phyloP scores from a whole-genome alignment of 164 flowering plant genomes.

The Chimonanthus praecox region DNA sequence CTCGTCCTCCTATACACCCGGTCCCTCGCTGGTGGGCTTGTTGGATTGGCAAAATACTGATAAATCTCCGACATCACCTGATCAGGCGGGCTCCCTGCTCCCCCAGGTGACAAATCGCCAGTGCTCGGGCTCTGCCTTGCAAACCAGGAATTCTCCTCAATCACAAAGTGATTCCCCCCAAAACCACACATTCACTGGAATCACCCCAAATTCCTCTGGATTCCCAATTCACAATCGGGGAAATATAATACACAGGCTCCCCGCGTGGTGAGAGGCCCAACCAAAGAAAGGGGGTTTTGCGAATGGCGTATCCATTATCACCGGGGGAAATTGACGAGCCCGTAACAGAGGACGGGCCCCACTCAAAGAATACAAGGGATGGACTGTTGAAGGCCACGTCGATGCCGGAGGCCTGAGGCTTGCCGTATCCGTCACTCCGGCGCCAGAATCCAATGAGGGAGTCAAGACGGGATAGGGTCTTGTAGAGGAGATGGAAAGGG shows the following conservation, averaged over 20 bases:
- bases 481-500: conserved; percentile 48
- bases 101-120: conserved; percentile 15
- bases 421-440: conserved; percentile 19
- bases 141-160: conserved; percentile 48
- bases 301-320: conserved; percentile 37
- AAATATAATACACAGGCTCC: conserved; percentile 38
- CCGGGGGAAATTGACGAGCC: conserved; percentile 59
- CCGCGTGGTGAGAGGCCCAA: conserved; percentile 48
- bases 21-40: conserved; percentile 52
- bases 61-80: conserved; percentile 57
- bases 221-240: conserved; percentile 34
- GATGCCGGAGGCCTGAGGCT: conserved; percentile 13
- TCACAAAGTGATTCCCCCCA: conserved; percentile 56
- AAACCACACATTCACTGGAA: conserved; percentile 59
- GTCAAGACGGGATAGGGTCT: conserved; percentile 52
- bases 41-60: conserved; percentile 70
- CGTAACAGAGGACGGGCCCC: conserved; percentile 57
- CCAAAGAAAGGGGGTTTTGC: conserved; percentile 68
- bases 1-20: conserved; percentile 56
- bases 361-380: conserved; percentile 71
- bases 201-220: conserved; percentile 39
- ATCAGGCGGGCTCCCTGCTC: conserved; percentile 44
- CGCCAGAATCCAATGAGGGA: conserved; percentile 87
- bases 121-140: conserved; percentile 29
- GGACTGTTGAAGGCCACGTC: conserved; percentile 4